phyloP scores from a whole-genome alignment of 257 asterid genomes.

The Nicotiana knightiana region DNA sequence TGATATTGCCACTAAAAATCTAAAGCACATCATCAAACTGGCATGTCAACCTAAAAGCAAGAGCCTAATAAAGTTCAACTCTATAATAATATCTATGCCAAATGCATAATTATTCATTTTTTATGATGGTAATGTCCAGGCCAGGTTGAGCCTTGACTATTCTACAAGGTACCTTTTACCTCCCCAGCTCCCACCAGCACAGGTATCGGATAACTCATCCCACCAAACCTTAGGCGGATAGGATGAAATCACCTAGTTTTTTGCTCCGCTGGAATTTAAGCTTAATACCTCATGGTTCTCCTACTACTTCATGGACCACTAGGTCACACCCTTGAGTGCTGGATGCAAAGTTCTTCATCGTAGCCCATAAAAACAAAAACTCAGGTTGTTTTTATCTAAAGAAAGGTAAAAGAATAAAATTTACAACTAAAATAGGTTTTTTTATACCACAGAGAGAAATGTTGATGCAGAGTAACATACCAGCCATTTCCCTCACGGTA shows the following conservation, averaged over 20 bases:
- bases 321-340: too few relatives aligned
- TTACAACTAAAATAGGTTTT: not conserved
- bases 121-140: too few relatives aligned
- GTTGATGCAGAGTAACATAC: slow-evolving; percentile 26
- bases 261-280: too few relatives aligned
- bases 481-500: slow-evolving; percentile 79
- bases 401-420: not conserved
- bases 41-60: not conserved
- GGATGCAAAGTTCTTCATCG: not conserved
- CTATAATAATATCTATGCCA: not conserved
- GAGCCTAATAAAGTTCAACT: not conserved
- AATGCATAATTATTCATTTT: not conserved
- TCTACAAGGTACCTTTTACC: too few relatives aligned
- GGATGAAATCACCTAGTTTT: too few relatives aligned
- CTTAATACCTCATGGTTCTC: too few relatives aligned
- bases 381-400: not conserved
- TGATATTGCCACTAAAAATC: not conserved
- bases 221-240: too few relatives aligned
- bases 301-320: too few relatives aligned
- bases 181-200: too few relatives aligned
- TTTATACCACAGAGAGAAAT: not conserved
- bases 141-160: too few relatives aligned
- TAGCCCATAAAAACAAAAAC: not conserved
- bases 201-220: too few relatives aligned
- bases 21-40: not conserved